Base-by-base conservation (phyloP, 306 rosid genomes). In the Cucumis hystrix region DNA sequence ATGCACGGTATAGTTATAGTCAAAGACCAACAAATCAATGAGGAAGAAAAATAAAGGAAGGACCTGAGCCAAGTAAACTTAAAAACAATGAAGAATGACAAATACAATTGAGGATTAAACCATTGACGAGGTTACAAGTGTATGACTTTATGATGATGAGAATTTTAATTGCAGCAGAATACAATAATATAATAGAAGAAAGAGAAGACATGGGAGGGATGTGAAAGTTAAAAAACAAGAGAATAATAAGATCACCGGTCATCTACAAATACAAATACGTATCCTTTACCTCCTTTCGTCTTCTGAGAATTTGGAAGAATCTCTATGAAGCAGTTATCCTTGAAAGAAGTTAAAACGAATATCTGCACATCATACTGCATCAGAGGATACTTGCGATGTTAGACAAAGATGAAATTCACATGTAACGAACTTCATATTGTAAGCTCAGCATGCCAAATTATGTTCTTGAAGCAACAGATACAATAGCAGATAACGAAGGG, bases 301-400 rank as follows among this genome's bases (percentile, higher is more conserved):
- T 80, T 87, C 84, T 83, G 84, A 74, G 57, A 49, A 77, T 77
- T 84, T 25, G 96, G 97, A 90, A 94, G 89, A 82, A 94, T 92
- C 88, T 94, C 97, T 78, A 89, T 87, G 91, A 86, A 89, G 83
- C 87, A 87, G 7, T 92, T 87, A 77, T 91, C 97, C 89, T 91
- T 88, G 79, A 93, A 93, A 74, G 98, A 93, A 79, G 98, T 88
- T 67, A 93, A 77, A 82, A 93, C 90, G 63, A 91, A 85, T 69
- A 93, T 91, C 76, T 83, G 85, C 82, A 86, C 89, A 20, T 85
- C 88, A 78, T 83, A 88, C 98, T 93, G 91, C 67, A 85, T 79
- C 40, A 74, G 77, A 47, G 37, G 41, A 74, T 17, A 8, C 80
- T 64, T 37, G 77, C 54, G 67, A 47, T 74, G 6, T 45, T 77